Base-by-base conservation (phyloP, 345 rosid species). In the Lumnitzera racemosa region DNA sequence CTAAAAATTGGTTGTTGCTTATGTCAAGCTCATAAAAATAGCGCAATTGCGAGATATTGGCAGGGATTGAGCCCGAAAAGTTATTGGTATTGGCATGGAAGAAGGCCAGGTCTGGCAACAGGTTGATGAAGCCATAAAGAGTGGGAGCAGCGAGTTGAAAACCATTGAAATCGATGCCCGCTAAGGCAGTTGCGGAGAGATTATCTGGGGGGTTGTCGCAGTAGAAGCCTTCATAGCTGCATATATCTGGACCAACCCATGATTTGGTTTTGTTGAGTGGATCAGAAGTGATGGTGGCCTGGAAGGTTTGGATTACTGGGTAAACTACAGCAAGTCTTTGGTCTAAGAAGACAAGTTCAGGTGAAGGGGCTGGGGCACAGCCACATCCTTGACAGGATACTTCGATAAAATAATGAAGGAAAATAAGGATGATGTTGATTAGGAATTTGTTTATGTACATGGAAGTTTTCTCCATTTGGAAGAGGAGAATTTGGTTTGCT, bases 21-120 rank as follows among this genome's bases (percentile, higher is more conserved):
- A 79, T 51, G 61, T 79, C 80, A 2, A 79, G 68, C 65, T 79
- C 80, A 55, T 70, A 75, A 14, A 79, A 23, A 61, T 57, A 73
- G 4, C 53, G 67, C 9, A 76, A 68, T 4, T 47, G n/a, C 10
- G 72, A 51, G 31, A 76, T 49, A 12, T 66, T 61, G n/a, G 72
- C 50, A 4, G 74, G 55, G 17, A 80, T 66, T 41, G 67, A 10
- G 48, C 83, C 84, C 1, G 72, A 61, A 48, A 83, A 80, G 52
- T 61, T 59, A 69, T 83, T 83, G 58, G 80, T 72, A 64, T 79
- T 79, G 50, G 82, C 80, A 23, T 82, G 84, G 59, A 82, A 82
- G 50, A 82, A n/a, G 13, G 82, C 80, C 8, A 82, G 75, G 67
- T 82, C 82, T 2, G 74, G 76, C 17, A 82, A 72, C 36, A 64